Conservation (phyloP, 1,284 basidiomycete species). For the Boletus smithii region DNA sequence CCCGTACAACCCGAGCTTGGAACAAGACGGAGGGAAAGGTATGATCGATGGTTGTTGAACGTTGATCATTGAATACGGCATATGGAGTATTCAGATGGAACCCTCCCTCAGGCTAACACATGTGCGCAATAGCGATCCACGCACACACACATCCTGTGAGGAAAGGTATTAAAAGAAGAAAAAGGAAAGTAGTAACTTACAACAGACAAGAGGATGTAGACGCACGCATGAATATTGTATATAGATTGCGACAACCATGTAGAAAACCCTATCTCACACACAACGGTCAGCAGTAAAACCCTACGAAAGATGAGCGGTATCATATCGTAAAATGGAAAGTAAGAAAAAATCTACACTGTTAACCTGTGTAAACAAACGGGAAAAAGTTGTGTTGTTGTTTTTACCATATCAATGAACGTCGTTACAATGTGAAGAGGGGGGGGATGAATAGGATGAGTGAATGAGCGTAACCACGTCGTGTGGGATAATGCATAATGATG, state of each 20-base stretch:
- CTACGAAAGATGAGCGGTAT: slow-evolving; percentile 3
- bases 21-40: neutral
- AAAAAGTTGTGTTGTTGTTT: slow-evolving; percentile 9
- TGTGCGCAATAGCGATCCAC: neutral
- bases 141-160: neutral
- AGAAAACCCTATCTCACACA: slow-evolving; percentile 21
- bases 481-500: slow-evolving; percentile 18
- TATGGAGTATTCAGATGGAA: neutral
- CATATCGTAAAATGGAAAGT: slow-evolving; percentile 1
- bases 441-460: slow-evolving; percentile 7
- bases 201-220: slow-evolving; percentile 3
- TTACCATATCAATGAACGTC: slow-evolving; percentile 6
- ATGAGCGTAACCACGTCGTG: slow-evolving; percentile 8
- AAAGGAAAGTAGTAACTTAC: neutral
- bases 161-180: neutral
- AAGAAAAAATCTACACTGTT: slow-evolving; percentile 14
- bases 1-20: neutral
- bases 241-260: slow-evolving; percentile 3
- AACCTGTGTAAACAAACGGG: slow-evolving; percentile 1
- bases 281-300: slow-evolving; percentile 9
- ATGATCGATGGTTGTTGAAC: no score
- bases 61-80: no score
- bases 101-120: no score
- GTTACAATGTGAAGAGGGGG: slow-evolving; percentile 1
- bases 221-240: slow-evolving; percentile 1